Evolutionary conservation across 1,139 yeast species (phyloP).

Genomic region (Groenewaldozyma auringiensis): DNA sequence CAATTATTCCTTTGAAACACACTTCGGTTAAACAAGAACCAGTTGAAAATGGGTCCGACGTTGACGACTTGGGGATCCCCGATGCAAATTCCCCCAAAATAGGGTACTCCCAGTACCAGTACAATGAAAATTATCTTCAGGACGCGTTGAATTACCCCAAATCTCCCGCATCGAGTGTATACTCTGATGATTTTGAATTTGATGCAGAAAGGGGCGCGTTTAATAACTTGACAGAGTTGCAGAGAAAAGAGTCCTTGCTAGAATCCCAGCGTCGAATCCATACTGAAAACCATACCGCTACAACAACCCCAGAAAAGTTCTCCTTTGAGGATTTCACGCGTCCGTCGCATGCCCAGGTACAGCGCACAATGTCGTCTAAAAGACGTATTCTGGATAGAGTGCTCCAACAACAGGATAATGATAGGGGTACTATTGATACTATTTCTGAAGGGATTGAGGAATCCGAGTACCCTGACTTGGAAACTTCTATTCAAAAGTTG

Average conservation of each 20-base stretch:
- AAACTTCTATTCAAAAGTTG: background rate
- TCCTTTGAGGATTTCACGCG: constrained; percentile 7
- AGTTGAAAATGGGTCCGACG: background rate
- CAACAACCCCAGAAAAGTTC: constrained; percentile 10
- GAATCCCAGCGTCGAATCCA: constrained; percentile 29
- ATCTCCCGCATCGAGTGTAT: constrained; percentile 14
- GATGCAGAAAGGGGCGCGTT: constrained; percentile 11
- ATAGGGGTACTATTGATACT: background rate
- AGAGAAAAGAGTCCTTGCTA: constrained; percentile 28
- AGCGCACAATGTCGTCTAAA: constrained; percentile 28
- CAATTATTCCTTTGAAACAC: constrained; percentile 15
- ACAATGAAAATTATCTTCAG: constrained; percentile 7
- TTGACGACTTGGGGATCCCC: background rate
- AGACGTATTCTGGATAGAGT: constrained; percentile 23
- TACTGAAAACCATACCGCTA: constrained; percentile 18
- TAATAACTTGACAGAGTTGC: constrained; percentile 13
- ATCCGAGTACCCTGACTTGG: constrained; percentile 10
- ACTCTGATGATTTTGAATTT: constrained; percentile 13
- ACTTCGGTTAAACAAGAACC: background rate
- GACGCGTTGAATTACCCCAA: constrained; percentile 10
- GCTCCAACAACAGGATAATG: constrained; percentile 12
- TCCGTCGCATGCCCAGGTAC: constrained; percentile 19
- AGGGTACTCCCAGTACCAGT: background rate
- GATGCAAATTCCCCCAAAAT: background rate
- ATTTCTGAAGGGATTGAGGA: constrained; percentile 6